Evolutionary conservation across 257 asterid species (phyloP).

Genomic region (Linaria vulgaris): DNA sequence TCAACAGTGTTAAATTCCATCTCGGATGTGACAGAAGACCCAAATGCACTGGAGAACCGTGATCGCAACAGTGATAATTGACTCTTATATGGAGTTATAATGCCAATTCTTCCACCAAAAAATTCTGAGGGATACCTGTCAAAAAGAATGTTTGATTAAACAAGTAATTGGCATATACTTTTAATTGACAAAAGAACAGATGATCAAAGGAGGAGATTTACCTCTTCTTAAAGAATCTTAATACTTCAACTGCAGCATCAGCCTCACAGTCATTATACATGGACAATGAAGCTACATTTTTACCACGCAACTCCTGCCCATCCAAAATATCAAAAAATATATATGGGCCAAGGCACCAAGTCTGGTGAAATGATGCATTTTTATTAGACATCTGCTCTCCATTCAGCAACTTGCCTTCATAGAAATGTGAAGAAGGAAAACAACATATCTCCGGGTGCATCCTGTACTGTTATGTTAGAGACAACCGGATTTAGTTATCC

Average conservation of each 20-base stretch:
- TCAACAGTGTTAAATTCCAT: constrained; percentile 95
- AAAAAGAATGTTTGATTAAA: constrained; percentile 26
- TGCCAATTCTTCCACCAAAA: constrained; percentile 75
- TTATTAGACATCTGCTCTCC: constrained; percentile 64
- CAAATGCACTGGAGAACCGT: constrained; percentile 80
- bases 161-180: no score
- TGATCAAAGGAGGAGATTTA: constrained; percentile 30
- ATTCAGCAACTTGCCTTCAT: constrained; percentile 87
- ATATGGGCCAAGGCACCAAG: constrained; percentile 83
- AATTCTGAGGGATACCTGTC: constrained; percentile 80
- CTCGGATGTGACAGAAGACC: constrained; percentile 71
- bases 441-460: constrained; percentile 97
- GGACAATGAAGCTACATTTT: constrained; percentile 67
- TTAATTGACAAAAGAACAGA: constrained; percentile 4
- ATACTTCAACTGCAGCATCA: constrained; percentile 90
- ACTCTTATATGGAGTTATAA: constrained; percentile 86
- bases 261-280: constrained; percentile 83
- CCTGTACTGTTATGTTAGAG: constrained; percentile 73
- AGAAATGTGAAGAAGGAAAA: constrained; percentile 90
- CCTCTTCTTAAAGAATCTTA: constrained; percentile 68
- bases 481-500: constrained; percentile 23
- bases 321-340: constrained; percentile 81
- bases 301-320: constrained; percentile 87
- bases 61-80: constrained; percentile 82
- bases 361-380: constrained; percentile 77